Evolutionary conservation across 2,329 filamentous ascomycete genomes (phyloP), one percentile per base, ranked within the genome.

Genomic region (Dryadomyces quercus-mongolicae): DNA sequence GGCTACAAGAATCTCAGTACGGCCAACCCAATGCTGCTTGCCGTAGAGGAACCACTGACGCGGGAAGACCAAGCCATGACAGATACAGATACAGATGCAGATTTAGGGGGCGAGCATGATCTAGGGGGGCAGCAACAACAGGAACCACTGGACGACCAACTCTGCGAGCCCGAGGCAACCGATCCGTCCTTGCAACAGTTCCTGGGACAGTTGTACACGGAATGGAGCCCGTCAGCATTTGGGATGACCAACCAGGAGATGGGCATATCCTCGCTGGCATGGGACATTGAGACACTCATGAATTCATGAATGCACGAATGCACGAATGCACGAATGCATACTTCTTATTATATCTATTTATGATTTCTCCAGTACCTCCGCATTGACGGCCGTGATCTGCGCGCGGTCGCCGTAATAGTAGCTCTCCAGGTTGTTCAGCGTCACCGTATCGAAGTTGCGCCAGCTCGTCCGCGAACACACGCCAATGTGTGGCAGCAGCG

Each of bases 401-500:
- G 9, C 25, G 12, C 18, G 9, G 51, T 53, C 51, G 7, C 51
- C 51, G 45, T 53, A 53, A 20, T 42, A 53, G 8, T 42, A 53
- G 6, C 25, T 12, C 36, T 53, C 51, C 20, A 53, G 43, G 31
- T 53, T 53, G 31, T 10, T 20, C 18, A 53, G 22, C 5, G 45
- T 15, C n/a, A 13, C 12, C 8, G 57, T 57, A 44, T 66, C 64
- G 52, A 65, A 64, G 21, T 62, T 62, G 1, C 40, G 25, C 64
- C 64, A 65, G 45, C 60, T 65, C 3, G 63, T 63, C 15, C 55
- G 56, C 21, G 62, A 64, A 49, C 60, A 62, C 1, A 63, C 63
- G 18, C 63, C 64, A 50, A 65, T 61, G 55, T 65, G 64, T 2
- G 62, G 63, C 9, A 65, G 59, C 3, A 69, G 54, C 2, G 66